phyloP scores from a whole-genome alignment of 371 early-diverging fungal species.

The Mucor plumbeus region DNA sequence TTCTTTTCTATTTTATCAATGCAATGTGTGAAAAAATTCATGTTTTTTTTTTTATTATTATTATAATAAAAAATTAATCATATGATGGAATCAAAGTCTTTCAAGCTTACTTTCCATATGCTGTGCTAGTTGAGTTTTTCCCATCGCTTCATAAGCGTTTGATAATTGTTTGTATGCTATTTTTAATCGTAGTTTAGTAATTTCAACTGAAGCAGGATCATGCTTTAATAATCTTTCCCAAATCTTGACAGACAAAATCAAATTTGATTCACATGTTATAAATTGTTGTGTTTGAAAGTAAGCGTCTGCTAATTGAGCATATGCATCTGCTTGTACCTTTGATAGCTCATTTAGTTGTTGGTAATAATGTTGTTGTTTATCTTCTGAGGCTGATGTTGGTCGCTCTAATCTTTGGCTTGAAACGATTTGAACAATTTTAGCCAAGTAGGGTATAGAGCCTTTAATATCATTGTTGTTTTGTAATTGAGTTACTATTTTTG shows the following conservation, averaged over 20 bases:
- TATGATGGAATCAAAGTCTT: not conserved
- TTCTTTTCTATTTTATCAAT: too few relatives aligned
- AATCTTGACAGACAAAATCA: slow-evolving; percentile 31
- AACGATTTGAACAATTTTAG: slow-evolving; percentile 50
- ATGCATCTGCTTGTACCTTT: slow-evolving; percentile 41
- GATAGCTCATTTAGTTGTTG: slow-evolving; percentile 20
- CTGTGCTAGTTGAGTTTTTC: slow-evolving; percentile 38
- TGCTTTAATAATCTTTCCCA: slow-evolving; percentile 37
- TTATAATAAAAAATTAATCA: not conserved
- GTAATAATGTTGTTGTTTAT: slow-evolving; percentile 13
- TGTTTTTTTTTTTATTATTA: not conserved
- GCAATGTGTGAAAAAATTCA: not conserved
- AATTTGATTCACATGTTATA: slow-evolving; percentile 33
- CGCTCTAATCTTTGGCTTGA: slow-evolving; percentile 36
- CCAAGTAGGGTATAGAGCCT: slow-evolving; percentile 46
- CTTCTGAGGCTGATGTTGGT: not conserved
- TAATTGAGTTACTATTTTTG: slow-evolving; percentile 25
- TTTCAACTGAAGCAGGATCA: slow-evolving; percentile 1
- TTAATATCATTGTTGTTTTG: slow-evolving; percentile 30
- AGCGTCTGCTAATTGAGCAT: slow-evolving; percentile 43
- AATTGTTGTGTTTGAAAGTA: slow-evolving; percentile 35
- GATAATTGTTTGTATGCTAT: slow-evolving; percentile 33
- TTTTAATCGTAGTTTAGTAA: slow-evolving; percentile 5
- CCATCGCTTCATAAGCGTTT: slow-evolving; percentile 37
- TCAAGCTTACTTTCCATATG: slow-evolving; percentile 26